These are phyloP conservation scores for Naganishia randhawae DNA, from an alignment of 768 basidiomycete species.

Conservation along the genomic window DNA sequence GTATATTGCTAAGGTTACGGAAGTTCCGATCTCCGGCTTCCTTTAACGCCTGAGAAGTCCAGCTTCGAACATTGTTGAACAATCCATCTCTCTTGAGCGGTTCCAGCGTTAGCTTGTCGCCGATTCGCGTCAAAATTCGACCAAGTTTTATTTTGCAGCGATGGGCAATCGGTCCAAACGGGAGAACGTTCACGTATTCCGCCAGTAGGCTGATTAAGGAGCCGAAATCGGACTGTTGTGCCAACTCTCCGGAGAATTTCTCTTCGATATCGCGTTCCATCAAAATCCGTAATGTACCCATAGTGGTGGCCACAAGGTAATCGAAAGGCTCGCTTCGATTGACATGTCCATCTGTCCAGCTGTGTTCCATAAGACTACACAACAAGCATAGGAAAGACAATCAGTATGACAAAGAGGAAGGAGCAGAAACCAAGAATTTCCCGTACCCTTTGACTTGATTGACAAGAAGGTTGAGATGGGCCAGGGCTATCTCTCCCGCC, in stretches of 20 bases:
- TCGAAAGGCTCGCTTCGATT: constrained; percentile 23
- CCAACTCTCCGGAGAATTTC: constrained; percentile 10
- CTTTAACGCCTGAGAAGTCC: constrained; percentile 13
- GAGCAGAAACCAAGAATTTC: neutral
- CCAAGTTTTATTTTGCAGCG: constrained; percentile 19
- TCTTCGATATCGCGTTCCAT: constrained; percentile 11
- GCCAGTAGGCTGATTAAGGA: neutral
- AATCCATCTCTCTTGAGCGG: constrained; percentile 1
- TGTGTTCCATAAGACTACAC: constrained; percentile 26
- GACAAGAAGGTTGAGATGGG: constrained; percentile 20
- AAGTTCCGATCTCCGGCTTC: constrained; percentile 15
- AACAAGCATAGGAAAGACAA: neutral
- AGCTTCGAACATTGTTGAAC: constrained; percentile 11
- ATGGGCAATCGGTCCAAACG: constrained; percentile 5
- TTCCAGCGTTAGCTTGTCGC: constrained; percentile 14
- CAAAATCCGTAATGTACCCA: constrained; percentile 11
- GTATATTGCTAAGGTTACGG: constrained; percentile 4
- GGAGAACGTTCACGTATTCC: constrained; percentile 12
- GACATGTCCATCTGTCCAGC: constrained; percentile 17
- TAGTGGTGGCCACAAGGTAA: constrained; percentile 19
- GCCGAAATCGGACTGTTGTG: constrained; percentile 16
- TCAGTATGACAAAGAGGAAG: neutral
- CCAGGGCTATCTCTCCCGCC: constrained; percentile 22
- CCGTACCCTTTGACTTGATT: constrained; percentile 21
- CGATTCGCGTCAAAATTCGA: constrained; percentile 17